Percentiles rank a stretch among this genome's conserved stretches.
phyloP scores from a whole-genome alignment of 2,329 filamentous ascomycete species.

The Aureobasidium musti region DNA sequence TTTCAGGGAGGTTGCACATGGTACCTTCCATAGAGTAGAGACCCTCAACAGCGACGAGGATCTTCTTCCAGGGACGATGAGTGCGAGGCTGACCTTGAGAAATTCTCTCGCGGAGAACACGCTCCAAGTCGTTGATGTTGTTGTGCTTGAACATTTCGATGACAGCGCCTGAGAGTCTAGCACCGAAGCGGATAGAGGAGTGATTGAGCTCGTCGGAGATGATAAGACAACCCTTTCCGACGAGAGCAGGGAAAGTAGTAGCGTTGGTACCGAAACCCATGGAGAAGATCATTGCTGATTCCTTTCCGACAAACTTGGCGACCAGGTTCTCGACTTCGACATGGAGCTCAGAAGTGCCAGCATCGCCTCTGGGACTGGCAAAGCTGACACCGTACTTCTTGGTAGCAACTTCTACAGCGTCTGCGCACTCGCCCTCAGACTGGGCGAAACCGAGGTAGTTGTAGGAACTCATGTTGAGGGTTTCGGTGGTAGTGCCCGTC shows the following conservation, averaged over 20 bases:
- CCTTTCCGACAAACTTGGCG: conserved; percentile 90
- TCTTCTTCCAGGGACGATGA: conserved; percentile 99
- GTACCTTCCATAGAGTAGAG: conserved; percentile 99
- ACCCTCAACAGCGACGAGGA: conserved; percentile 91
- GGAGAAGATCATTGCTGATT: conserved; percentile 93
- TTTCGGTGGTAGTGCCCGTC: conserved; percentile 89
- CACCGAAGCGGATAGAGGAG: conserved; percentile 93
- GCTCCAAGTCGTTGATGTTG: conserved; percentile 85
- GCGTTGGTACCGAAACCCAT: conserved; percentile 99
- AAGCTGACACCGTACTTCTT: conserved; percentile 82
- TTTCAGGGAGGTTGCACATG: conserved; percentile 93
- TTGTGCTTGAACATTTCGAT: conserved; percentile 98
- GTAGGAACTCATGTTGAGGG: conserved; percentile 98
- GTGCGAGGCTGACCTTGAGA: conserved; percentile 96
- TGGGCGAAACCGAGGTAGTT: conserved; percentile 99
- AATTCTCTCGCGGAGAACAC: conserved; percentile 83
- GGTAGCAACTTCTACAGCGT: conserved; percentile 83
- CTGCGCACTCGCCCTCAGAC: conserved; percentile 93
- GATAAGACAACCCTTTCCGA: conserved; percentile 89
- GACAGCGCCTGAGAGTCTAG: conserved; percentile 89
- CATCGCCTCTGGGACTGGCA: conserved; percentile 78
- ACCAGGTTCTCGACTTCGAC: conserved; percentile 87
- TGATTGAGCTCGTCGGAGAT: conserved; percentile 98
- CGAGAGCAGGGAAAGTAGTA: conserved; percentile 85
- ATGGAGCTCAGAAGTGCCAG: conserved; percentile 83